Percentiles rank a stretch among this genome's conserved stretches.
Evolutionary conservation across 192 early-diverging fungal genomes (phyloP).

Genomic region (Coemansia sp.): DNA sequence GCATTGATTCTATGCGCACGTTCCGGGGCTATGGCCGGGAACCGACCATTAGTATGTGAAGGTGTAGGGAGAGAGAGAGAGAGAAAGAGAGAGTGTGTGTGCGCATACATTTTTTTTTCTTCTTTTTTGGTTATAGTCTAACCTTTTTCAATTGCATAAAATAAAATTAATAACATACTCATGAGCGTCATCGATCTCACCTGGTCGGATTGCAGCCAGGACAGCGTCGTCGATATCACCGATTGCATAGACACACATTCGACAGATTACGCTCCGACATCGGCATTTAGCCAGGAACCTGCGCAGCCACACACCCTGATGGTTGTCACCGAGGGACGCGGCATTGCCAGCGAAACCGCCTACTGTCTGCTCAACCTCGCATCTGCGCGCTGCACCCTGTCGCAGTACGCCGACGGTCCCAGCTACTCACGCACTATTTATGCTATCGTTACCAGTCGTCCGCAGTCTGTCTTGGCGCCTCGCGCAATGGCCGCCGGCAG

Average conservation of each 20-base stretch:
- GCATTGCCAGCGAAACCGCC: constrained; percentile 43
- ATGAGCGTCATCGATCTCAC: constrained; percentile 1
- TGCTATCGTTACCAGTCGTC: constrained; percentile 27
- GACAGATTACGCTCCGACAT: constrained; percentile 27
- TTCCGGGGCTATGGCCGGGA: constrained; percentile 17
- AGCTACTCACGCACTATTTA: constrained; percentile 53
- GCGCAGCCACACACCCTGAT: constrained; percentile 27
- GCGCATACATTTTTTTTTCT: too few species aligned
- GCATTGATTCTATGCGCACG: constrained; percentile 41
- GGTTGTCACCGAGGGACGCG: constrained; percentile 46
- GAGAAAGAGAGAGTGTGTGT: too few species aligned
- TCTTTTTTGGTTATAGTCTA: too few species aligned
- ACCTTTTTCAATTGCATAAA: too few species aligned
- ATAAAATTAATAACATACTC: background rate
- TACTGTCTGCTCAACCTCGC: constrained; percentile 39
- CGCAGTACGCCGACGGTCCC: constrained; percentile 46
- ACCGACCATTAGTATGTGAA: constrained; percentile 3
- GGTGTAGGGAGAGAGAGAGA: background rate
- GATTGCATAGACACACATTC: constrained; percentile 3
- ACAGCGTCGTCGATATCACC: constrained; percentile 10
- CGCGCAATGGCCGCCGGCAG: constrained; percentile 38
- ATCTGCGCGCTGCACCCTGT: constrained; percentile 33
- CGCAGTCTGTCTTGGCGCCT: constrained; percentile 40
- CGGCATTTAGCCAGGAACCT: constrained; percentile 29
- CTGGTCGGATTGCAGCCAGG: background rate